Evolutionary conservation across 1,284 basidiomycete species (phyloP).

Genomic region (Cryptococcus sp.): DNA sequence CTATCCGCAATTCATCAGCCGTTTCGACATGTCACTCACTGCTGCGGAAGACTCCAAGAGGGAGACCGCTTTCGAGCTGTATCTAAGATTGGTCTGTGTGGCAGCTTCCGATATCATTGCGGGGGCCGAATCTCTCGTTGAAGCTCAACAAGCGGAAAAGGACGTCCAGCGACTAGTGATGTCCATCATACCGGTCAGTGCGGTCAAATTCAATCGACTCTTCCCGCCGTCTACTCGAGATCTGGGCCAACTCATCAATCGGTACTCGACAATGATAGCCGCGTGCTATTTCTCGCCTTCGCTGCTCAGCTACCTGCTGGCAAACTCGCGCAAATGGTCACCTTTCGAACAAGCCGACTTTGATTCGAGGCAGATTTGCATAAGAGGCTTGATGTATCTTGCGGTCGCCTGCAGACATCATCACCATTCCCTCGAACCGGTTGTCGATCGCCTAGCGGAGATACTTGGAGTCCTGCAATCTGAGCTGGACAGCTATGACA

Average conservation of each 20-base stretch:
- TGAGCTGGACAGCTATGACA: conserved; percentile 56
- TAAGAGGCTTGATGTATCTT: conserved; percentile 77
- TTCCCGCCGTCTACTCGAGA: conserved; percentile 61
- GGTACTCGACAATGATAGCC: conserved; percentile 76
- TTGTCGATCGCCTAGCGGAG: conserved; percentile 68
- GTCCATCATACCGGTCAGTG: conserved; percentile 69
- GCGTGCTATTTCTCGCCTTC: conserved; percentile 71
- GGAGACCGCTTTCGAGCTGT: conserved; percentile 77
- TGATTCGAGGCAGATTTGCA: conserved; percentile 68
- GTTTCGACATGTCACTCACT: conserved; percentile 63
- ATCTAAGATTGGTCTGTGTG: conserved; percentile 60
- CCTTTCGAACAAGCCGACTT: conserved; percentile 67
- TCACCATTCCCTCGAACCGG: conserved; percentile 59
- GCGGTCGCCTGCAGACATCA: conserved; percentile 68
- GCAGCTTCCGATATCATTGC: conserved; percentile 51
- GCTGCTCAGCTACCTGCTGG: conserved; percentile 60
- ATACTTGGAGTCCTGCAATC: conserved; percentile 63
- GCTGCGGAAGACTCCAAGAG: conserved; percentile 56
- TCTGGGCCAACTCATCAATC: conserved; percentile 81
- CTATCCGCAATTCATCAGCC: conserved; percentile 74
- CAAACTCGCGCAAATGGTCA: conserved; percentile 49
- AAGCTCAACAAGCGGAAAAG: conserved; percentile 55
- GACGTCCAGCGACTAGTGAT: conserved; percentile 73
- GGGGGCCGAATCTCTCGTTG: conserved; percentile 32
- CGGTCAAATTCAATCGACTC: conserved; percentile 63